Conservation (phyloP, 129 eudicot genomes). For the Dittrichia graveolens region DNA sequence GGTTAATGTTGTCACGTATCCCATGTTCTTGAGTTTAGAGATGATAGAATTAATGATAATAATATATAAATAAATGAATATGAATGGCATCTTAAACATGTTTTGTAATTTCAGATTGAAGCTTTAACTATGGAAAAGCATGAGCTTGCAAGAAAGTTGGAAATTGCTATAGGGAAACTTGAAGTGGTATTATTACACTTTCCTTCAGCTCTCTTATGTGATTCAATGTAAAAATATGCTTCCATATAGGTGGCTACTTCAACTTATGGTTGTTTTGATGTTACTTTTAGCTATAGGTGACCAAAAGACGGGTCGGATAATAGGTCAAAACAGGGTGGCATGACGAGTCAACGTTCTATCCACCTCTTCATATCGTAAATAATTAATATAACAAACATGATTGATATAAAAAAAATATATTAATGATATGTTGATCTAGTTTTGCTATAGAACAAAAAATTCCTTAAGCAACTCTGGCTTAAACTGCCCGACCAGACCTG, state of each 20-base stretch:
- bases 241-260: too few relatives aligned
- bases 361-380: too few relatives aligned
- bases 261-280: background rate
- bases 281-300: background rate
- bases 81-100: background rate
- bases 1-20: background rate
- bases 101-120: slow-evolving; percentile 23
- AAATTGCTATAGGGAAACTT: slow-evolving; percentile 21
- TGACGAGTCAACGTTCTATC: too few relatives aligned
- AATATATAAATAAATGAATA: too few relatives aligned
- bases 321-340: background rate
- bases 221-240: too few relatives aligned
- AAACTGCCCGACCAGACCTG: too few relatives aligned
- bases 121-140: slow-evolving; percentile 21
- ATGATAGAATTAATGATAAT: too few relatives aligned
- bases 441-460: too few relatives aligned
- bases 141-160: slow-evolving; percentile 13
- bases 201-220: background rate
- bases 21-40: background rate
- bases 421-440: too few relatives aligned
- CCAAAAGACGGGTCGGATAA: background rate
- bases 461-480: too few relatives aligned
- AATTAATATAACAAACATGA: too few relatives aligned
- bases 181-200: slow-evolving; percentile 22
- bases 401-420: too few relatives aligned